A percentile compares a stretch with the other conserved stretches of the same genome.
Conservation (phyloP, 179 eudicot species). For the Heliamphora pulchella region DNA sequence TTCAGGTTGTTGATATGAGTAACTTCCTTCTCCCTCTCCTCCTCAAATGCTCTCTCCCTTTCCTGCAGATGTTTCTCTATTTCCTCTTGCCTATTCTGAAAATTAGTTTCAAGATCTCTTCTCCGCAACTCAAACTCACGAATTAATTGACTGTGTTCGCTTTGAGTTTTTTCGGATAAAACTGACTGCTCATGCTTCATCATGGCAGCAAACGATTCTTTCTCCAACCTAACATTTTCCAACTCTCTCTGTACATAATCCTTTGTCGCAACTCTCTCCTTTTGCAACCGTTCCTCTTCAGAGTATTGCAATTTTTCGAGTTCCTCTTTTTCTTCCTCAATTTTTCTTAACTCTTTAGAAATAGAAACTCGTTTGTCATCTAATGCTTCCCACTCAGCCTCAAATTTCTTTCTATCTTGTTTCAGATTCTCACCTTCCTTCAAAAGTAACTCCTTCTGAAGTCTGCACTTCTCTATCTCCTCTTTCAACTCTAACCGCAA, state of each 20-base stretch:
- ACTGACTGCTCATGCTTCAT: conserved; percentile 56
- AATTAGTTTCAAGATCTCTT: conserved; percentile 44
- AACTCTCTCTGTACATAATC: conserved; percentile 37
- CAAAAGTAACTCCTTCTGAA: conserved; percentile 45
- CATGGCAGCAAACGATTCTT: conserved; percentile 64
- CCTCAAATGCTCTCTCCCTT: conserved; percentile 59
- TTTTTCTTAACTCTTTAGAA: conserved; percentile 33
- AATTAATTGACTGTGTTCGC: conserved; percentile 39
- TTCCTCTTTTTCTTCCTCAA: conserved; percentile 41
- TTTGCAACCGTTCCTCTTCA: conserved; percentile 54
- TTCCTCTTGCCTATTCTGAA: conserved; percentile 50
- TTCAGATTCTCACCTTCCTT: conserved; percentile 68
- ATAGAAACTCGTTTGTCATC: conserved; percentile 60
- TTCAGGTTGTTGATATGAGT: conserved; percentile 36
- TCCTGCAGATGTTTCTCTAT: conserved; percentile 45
- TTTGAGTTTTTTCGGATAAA: conserved; percentile 46
- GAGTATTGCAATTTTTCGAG: conserved; percentile 38
- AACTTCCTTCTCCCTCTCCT: conserved; percentile 38
- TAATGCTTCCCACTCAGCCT: conserved; percentile 85
- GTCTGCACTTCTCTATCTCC: conserved; percentile 61
- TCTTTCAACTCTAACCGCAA: conserved; percentile 51
- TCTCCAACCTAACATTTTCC: conserved; percentile 46
- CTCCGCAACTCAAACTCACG: conserved; percentile 54
- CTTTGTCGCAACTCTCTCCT: conserved; percentile 44
- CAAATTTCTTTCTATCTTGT: conserved; percentile 64